Evolutionary conservation across 1,284 basidiomycete genomes (phyloP).

Genomic region (Ganoderma boninense): DNA sequence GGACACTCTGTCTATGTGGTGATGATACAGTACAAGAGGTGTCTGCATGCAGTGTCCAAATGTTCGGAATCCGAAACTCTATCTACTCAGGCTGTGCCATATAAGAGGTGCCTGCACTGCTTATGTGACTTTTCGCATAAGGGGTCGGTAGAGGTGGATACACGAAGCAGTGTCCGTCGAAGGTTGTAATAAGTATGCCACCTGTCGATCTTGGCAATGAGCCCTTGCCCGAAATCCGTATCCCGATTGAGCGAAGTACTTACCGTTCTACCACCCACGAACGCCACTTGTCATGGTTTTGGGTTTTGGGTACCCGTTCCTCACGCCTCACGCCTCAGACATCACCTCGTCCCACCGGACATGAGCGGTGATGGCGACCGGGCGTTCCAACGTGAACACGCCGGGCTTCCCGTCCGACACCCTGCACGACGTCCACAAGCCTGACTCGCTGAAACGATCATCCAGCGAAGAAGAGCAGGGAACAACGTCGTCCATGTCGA

Average conservation of each 20-base stretch:
- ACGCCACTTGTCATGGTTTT: too few relatives aligned
- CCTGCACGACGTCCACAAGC: too few relatives aligned
- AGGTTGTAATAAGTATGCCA: too few relatives aligned
- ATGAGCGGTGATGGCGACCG: not conserved
- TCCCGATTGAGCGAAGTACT: too few relatives aligned
- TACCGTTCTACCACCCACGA: not conserved
- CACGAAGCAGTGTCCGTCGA: too few relatives aligned
- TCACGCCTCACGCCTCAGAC: too few relatives aligned
- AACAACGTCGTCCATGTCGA: not conserved
- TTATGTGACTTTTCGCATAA: not conserved
- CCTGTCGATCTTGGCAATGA: too few relatives aligned
- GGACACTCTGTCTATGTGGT: not conserved
- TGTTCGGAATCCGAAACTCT: not conserved
- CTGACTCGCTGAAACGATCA: too few relatives aligned
- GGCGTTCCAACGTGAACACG: not conserved
- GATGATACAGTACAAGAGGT: not conserved
- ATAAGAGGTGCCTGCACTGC: constrained; percentile 3
- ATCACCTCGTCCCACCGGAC: not conserved
- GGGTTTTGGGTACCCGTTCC: too few relatives aligned
- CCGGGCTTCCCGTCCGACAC: too few relatives aligned
- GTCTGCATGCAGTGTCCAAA: not conserved
- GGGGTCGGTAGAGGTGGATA: not conserved
- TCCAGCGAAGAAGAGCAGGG: too few relatives aligned
- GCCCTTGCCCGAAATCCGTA: too few relatives aligned
- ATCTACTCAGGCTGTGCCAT: not conserved